Evolutionary conservation across 2,329 filamentous ascomycete species (phyloP).

Genomic region (Cladophialophora chaetospira): DNA sequence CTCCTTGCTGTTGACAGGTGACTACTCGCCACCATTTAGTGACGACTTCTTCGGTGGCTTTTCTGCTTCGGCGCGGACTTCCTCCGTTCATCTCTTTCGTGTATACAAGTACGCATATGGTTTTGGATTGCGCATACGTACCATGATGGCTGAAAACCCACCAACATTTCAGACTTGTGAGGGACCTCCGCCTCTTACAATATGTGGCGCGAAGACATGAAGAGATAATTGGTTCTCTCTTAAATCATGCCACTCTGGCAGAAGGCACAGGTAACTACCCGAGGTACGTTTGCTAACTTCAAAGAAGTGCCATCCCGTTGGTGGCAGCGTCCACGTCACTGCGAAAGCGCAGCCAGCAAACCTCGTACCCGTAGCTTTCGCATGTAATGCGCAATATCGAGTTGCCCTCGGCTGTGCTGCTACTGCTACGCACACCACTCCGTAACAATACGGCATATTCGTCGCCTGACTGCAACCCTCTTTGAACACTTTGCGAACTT

Average conservation of each 20-base stretch:
- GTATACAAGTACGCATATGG: background rate
- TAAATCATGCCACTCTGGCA: background rate
- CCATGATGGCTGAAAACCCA: background rate
- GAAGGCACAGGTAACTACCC: background rate
- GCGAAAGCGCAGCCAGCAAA: no score
- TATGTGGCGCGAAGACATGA: constrained; percentile 1
- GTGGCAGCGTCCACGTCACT: no score
- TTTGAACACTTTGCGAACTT: background rate
- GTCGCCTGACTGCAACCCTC: background rate
- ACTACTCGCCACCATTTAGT: background rate
- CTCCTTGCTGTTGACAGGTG: background rate
- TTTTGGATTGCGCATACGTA: background rate
- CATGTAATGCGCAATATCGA: no score
- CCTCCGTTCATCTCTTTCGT: background rate
- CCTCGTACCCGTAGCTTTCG: no score
- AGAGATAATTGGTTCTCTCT: background rate
- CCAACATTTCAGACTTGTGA: background rate
- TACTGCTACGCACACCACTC: no score
- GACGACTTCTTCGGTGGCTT: constrained; percentile 10
- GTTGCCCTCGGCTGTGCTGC: no score
- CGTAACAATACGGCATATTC: no score
- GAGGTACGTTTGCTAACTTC: no score
- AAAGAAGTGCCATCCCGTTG: no score
- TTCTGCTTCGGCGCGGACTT: background rate
- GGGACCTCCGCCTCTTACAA: background rate